These are phyloP conservation scores for Eimeria acervulina DNA, from an alignment of 169 alveolate species.

Conservation along the genomic window DNA sequence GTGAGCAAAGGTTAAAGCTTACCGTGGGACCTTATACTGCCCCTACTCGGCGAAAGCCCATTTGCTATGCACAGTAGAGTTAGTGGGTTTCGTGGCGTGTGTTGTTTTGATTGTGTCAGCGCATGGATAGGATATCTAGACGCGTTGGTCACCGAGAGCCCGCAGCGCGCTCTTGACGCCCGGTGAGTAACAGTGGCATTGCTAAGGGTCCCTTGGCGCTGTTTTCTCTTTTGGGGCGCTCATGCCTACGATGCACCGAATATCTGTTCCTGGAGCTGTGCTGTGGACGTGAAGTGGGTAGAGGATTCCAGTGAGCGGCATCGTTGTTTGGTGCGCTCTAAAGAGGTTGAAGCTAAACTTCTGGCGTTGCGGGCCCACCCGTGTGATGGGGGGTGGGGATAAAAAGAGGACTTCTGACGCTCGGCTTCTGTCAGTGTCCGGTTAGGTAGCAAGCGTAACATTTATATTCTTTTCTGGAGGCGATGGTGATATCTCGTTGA, in stretches of 20 bases:
- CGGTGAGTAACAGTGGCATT: conserved; percentile 17
- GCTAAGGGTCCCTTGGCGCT: not conserved
- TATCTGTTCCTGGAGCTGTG: not conserved
- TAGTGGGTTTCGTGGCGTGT: not conserved
- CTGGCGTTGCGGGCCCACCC: not conserved
- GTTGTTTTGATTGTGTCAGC: conserved; percentile 20
- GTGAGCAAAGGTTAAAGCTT: not conserved
- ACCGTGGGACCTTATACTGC: not conserved
- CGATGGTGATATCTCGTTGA: not conserved
- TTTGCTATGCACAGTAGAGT: not conserved
- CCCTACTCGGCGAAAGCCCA: not conserved
- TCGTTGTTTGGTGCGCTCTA: not conserved
- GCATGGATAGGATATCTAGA: conserved; percentile 66
- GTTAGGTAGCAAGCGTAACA: not conserved
- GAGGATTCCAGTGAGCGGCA: not conserved
- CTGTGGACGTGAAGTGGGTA: not conserved
- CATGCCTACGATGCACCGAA: not conserved
- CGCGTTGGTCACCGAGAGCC: conserved; percentile 50
- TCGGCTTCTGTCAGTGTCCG: not conserved
- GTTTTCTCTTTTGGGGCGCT: not conserved
- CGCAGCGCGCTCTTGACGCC: conserved; percentile 66
- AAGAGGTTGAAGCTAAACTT: not conserved
- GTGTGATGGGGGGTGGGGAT: not conserved
- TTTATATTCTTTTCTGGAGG: not conserved
- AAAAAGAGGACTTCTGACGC: not conserved